Percentiles rank a stretch among this genome's conserved stretches.
Conservation (phyloP, 2,329 filamentous ascomycete genomes). For the Cordyceps fumosorosea region DNA sequence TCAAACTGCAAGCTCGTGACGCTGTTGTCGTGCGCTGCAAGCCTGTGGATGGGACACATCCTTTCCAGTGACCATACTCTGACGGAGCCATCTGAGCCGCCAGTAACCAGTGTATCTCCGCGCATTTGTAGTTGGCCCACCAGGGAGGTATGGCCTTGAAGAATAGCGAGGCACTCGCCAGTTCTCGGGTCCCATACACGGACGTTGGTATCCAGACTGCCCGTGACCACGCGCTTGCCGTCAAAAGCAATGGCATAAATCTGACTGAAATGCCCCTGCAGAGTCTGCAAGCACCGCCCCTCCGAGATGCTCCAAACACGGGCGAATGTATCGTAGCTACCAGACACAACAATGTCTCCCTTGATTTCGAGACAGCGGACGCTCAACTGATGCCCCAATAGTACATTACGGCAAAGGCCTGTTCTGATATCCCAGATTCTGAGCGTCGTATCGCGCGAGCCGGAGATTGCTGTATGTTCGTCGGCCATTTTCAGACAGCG, state of each 20-base stretch:
- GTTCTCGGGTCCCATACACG: slow-evolving; percentile 91
- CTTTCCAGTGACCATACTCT: slow-evolving; percentile 91
- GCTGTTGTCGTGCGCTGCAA: slow-evolving; percentile 96
- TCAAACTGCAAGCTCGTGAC: slow-evolving; percentile 98
- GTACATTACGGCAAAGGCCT: slow-evolving; percentile 81
- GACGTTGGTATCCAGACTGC: slow-evolving; percentile 93
- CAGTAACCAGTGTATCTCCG: slow-evolving; percentile 88
- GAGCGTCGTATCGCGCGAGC: slow-evolving; percentile 88
- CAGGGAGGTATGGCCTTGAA: slow-evolving; percentile 94
- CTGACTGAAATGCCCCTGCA: slow-evolving; percentile 94
- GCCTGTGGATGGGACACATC: slow-evolving; percentile 84
- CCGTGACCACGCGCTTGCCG: slow-evolving; percentile 85
- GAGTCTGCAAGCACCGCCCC: slow-evolving; percentile 81
- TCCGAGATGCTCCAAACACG: slow-evolving; percentile 98
- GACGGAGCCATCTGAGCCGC: slow-evolving; percentile 92
- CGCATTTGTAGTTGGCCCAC: slow-evolving; percentile 96
- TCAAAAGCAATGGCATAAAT: slow-evolving; percentile 99
- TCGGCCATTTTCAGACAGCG: slow-evolving; percentile 98
- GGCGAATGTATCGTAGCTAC: slow-evolving; percentile 94
- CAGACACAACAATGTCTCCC: slow-evolving; percentile 94
- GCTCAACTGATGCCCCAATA: slow-evolving; percentile 92
- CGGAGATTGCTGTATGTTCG: slow-evolving; percentile 87
- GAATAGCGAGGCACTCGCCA: slow-evolving; percentile 77
- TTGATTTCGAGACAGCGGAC: slow-evolving; percentile 94
- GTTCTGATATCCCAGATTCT: slow-evolving; percentile 91